Base-by-base conservation (phyloP, 176 grass and related monocot species). In the Eragrostis curvula region DNA sequence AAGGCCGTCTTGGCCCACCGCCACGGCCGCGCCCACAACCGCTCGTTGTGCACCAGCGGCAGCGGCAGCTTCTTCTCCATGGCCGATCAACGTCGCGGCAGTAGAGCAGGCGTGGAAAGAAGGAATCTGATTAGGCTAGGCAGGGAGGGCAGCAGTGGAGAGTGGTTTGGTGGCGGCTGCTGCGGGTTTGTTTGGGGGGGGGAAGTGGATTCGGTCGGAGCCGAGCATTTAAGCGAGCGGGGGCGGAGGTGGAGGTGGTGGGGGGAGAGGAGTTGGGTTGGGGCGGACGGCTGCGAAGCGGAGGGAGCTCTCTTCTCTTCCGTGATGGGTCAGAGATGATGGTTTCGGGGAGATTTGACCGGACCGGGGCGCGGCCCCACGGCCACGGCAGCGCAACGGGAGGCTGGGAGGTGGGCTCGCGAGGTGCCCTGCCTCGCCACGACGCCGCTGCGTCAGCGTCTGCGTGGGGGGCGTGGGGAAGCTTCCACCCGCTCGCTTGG, bases 1-100 rank as follows among this genome's bases (percentile, higher is more conserved):
- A 93, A 98, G 32, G 83, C 43, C 1, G 96, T 98, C 86, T 98
- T 98, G 20, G 85, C 69, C 92, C 90, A 93, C 18, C 96, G 80
- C 96, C 92, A 93, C 17, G 92, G 92, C 52, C 92, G 92, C 48
- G 53, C 70, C 80, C 78, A 91, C 16, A 89, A 63, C 40, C 64
- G 83, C 43, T 92, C 88, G n/a, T 66, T 51, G 65, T 85, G 78
- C 71, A 62, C 87, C 46, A 86, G 60, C 23, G 32, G 72, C 40
- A 84, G 30, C 68, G 27, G 67, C 12, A 87, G 66, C 88, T 87
- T 95, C 92, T 91, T 98, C 75, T 95, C 92, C 92, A 93, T 92
- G 13, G 73, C 56, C 41, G 79, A 63, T 59, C 66, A 81, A 58
- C 70, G 59, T 4, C 30, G 30, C 8, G 6, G 43, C 5, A 45